A percentile compares a stretch with the other conserved stretches of the same genome.
These are phyloP conservation scores for Sarocladium oryzae DNA, from an alignment of 2,329 filamentous ascomycete species.

Conservation along the genomic window DNA sequence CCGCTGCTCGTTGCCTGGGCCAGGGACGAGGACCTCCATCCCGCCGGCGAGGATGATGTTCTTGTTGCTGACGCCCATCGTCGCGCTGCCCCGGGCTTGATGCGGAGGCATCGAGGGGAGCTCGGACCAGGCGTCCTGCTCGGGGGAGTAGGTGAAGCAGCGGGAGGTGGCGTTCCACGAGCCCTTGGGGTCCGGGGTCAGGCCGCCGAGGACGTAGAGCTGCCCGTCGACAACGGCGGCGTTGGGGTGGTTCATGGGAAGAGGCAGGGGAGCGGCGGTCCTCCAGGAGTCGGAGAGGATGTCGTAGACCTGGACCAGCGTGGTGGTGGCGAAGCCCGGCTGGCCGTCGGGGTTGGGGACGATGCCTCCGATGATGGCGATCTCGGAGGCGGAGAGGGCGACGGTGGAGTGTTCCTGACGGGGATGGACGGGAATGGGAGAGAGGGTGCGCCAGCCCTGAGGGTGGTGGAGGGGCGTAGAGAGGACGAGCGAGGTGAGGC, in stretches of 20 bases:
- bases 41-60: slow-evolving; percentile 33
- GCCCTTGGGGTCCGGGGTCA: slow-evolving; percentile 18
- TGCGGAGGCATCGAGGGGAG: slow-evolving; percentile 22
- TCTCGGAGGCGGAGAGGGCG: slow-evolving; percentile 16
- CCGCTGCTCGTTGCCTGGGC: slow-evolving; percentile 16
- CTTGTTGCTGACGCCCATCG: slow-evolving; percentile 22
- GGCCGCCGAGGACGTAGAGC: slow-evolving; percentile 32
- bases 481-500: too few species aligned
- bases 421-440: slow-evolving; percentile 17
- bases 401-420: slow-evolving; percentile 22
- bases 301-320: slow-evolving; percentile 23
- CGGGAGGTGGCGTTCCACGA: slow-evolving; percentile 21
- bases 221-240: slow-evolving; percentile 27
- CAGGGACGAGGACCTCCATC: slow-evolving; percentile 19
- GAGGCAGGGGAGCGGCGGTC: slow-evolving; percentile 20
- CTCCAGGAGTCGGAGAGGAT: slow-evolving; percentile 23
- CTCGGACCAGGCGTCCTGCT: slow-evolving; percentile 19
- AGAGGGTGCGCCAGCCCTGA: slow-evolving; percentile 16
- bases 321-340: slow-evolving; percentile 4
- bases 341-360: slow-evolving; percentile 14
- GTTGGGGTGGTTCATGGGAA: slow-evolving; percentile 30
- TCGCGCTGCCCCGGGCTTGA: slow-evolving; percentile 24
- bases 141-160: slow-evolving; percentile 25
- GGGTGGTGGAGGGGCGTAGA: neutral
- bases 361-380: slow-evolving; percentile 23